phyloP scores from a whole-genome alignment of 1,284 basidiomycete genomes.

The Meira miltonrushii region DNA sequence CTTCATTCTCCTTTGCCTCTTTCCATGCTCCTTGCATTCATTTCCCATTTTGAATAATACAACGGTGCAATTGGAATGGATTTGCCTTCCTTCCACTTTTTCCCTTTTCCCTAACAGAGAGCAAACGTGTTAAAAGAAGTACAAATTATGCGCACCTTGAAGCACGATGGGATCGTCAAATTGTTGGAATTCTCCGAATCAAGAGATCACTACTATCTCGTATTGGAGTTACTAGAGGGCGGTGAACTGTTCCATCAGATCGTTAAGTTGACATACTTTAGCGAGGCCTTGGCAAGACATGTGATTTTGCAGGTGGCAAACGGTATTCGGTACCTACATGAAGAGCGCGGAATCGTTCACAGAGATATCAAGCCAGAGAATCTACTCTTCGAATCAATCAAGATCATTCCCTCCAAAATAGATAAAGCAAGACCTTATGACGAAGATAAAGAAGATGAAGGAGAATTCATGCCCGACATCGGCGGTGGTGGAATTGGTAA shows the following conservation, averaged over 20 bases:
- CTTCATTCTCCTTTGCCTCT: background rate
- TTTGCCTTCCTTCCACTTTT: conserved; percentile 5
- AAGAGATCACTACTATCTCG: conserved; percentile 85
- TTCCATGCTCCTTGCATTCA: conserved; percentile 3
- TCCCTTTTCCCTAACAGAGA: conserved; percentile 61
- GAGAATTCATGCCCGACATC: conserved; percentile 81
- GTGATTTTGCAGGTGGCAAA: conserved; percentile 96
- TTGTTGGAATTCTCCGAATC: conserved; percentile 63
- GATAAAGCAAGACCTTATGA: conserved; percentile 80
- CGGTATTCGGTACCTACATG: conserved; percentile 91
- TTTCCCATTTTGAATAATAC: background rate
- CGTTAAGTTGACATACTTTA: conserved; percentile 98
- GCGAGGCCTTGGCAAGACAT: conserved; percentile 67
- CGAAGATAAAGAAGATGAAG: conserved; percentile 98
- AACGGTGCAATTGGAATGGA: conserved; percentile 3
- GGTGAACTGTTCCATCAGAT: conserved; percentile 99
- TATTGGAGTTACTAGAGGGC: conserved; percentile 74
- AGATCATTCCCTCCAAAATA: conserved; percentile 79
- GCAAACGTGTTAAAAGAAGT: conserved; percentile 99
- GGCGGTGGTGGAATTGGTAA: conserved; percentile 95
- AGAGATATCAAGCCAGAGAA: conserved; percentile 99
- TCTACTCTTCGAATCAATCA: conserved; percentile 87
- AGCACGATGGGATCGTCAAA: conserved; percentile 79
- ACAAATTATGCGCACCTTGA: conserved; percentile 94
- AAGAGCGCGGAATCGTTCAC: conserved; percentile 95